Evolutionary conservation across 345 rosid species (phyloP), one percentile per base, ranked within the genome.

Genomic region (Sapria himalayana): DNA sequence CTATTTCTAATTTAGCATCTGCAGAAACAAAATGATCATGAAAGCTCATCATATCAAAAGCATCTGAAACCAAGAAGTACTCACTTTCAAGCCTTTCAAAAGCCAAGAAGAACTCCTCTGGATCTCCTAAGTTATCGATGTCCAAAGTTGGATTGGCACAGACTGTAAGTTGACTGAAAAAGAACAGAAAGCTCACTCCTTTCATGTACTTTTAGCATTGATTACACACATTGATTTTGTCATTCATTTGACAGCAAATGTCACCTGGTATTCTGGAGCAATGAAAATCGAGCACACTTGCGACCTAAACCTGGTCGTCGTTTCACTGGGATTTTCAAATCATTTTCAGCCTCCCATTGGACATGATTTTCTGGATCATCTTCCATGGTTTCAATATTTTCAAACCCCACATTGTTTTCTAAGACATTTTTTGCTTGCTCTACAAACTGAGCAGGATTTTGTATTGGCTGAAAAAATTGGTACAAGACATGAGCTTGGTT

Each of bases 1-100:
- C 59, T 59, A 79, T 61, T 58, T 86, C 97, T 44, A 55, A 65
- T 48, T 49, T 64, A 22, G 89, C 81, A 65, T 60, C 94, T 81
- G 27, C 25, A 52, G 9, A 2, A 8, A 9, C 1, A 42, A 41
- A 17, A 25, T n/a, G 7, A 25, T 15, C 4, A 29, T n/a, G 22
- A 50, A 25, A 8, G 15, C 10, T 10, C 12, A 6, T 23, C 37
- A 23, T 31, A 14, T 17, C 43, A 22, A 46, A 34, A 29, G 11
- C 2, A 45, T 39, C 48, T 50, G 32, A 43, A 24, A 9, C 9
- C 4, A 22, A 54, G 13, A 14, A 3, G 9, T 32, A 57, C 84
- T 70, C 67, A 86, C 97, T 56, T 48, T 66, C 59, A 43, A 27
- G 55, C 52, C 48, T 73, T 39, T 72, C 93, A 52, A 32, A 78